These are phyloP conservation scores for Polytolypa hystricis DNA, from an alignment of 2,329 filamentous ascomycete species.

Conservation along the genomic window DNA sequence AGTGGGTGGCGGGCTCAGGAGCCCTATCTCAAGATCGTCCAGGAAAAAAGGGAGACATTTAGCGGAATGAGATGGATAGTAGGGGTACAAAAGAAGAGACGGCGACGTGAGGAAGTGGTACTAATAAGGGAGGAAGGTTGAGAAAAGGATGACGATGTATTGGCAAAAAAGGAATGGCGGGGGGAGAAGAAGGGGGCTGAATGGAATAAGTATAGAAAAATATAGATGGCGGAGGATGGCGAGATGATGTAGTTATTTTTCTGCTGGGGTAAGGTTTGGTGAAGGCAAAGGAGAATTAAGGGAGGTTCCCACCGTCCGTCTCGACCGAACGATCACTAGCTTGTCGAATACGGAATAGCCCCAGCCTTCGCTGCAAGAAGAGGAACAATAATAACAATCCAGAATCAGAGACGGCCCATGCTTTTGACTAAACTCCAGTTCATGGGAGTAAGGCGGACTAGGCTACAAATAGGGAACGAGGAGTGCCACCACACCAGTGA, in stretches of 20 bases:
- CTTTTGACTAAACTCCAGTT: conserved; percentile 6
- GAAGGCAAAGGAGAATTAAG: conserved; percentile 1
- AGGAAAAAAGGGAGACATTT: no score
- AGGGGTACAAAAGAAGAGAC: conserved; percentile 9
- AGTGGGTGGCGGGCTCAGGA: neutral
- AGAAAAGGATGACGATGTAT: conserved; percentile 24
- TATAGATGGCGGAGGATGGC: conserved; percentile 4
- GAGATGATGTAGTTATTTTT: conserved; percentile 1
- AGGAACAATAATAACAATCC: conserved; percentile 1
- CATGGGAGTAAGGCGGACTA: conserved; percentile 9
- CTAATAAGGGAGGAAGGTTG: neutral
- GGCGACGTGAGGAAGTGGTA: conserved; percentile 13
- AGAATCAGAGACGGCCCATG: conserved; percentile 6
- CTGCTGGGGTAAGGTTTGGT: neutral
- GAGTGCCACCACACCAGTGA: conserved; percentile 5
- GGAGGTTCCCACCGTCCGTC: neutral
- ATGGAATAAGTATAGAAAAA: conserved; percentile 8
- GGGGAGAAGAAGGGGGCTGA: conserved; percentile 14
- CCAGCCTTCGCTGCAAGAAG: conserved; percentile 4
- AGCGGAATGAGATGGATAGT: no score
- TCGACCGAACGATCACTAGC: conserved; percentile 2
- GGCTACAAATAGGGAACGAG: conserved; percentile 15
- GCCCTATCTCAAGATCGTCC: conserved; percentile 14
- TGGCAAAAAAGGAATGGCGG: conserved; percentile 7
- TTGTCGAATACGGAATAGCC: conserved; percentile 3